phyloP scores from a whole-genome alignment of 805 yeast genomes.

The Nakazawaea populi region DNA sequence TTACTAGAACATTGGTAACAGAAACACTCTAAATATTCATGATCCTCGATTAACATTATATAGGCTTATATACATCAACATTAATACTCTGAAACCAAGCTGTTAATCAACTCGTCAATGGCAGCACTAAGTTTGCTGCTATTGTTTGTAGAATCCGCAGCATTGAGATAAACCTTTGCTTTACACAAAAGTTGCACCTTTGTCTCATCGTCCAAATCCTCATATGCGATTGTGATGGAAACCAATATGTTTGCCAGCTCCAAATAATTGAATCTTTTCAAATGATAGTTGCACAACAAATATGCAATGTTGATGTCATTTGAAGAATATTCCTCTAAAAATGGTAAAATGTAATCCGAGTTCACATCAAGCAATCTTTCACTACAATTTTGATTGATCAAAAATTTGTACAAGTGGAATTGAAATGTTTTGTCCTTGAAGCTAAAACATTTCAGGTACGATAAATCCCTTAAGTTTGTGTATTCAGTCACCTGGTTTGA shows the following conservation, averaged over 20 bases:
- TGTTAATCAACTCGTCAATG: conserved; percentile 16
- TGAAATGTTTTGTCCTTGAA: conserved; percentile 85
- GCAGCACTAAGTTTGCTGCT: conserved; percentile 11
- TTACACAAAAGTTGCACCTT: conserved; percentile 10
- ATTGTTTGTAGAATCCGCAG: conserved; percentile 9
- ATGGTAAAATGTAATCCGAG: conserved; percentile 75
- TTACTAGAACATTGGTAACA: no score
- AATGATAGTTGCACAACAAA: conserved; percentile 82
- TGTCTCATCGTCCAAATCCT: conserved; percentile 10
- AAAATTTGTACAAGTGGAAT: conserved; percentile 89
- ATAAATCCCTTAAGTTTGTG: conserved; percentile 57
- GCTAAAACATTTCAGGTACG: conserved; percentile 69
- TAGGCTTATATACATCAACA: no score
- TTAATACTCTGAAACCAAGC: conserved; percentile 2
- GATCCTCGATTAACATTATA: no score
- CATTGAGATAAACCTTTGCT: conserved; percentile 10
- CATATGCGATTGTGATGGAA: conserved; percentile 9
- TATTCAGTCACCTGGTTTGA: conserved; percentile 8
- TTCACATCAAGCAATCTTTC: conserved; percentile 74
- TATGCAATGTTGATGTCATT: conserved; percentile 71
- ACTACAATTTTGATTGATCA: conserved; percentile 68
- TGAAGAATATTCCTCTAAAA: conserved; percentile 60
- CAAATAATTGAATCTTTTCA: conserved; percentile 70
- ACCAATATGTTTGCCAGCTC: conserved; percentile 76
- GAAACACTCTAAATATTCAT: no score